These are phyloP conservation scores for Macrotyloma uniflorum DNA, from an alignment of 306 rosid species.

Conservation along the genomic window DNA sequence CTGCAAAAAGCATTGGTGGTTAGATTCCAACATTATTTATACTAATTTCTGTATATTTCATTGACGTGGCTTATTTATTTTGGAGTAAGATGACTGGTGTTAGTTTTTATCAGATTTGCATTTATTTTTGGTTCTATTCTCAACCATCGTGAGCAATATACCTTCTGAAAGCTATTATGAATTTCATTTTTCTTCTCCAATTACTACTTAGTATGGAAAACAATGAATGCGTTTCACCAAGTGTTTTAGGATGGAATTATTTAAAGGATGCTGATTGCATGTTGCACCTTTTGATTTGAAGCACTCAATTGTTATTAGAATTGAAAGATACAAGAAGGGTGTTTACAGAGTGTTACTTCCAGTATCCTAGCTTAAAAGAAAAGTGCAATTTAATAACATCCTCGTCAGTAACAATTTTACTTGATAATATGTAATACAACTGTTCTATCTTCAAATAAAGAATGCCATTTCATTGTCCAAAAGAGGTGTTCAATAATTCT, in stretches of 20 bases:
- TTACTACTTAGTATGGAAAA: not conserved
- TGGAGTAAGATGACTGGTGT: constrained; percentile 30
- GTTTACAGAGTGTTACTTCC: constrained; percentile 15
- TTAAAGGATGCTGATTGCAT: constrained; percentile 30
- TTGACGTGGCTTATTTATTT: constrained; percentile 28
- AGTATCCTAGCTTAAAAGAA: constrained; percentile 17
- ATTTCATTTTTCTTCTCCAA: constrained; percentile 1
- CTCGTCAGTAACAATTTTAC: constrained; percentile 13
- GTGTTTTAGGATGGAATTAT: constrained; percentile 24
- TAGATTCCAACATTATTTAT: constrained; percentile 42
- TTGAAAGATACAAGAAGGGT: constrained; percentile 23
- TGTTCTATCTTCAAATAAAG: constrained; percentile 27
- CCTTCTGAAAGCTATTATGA: constrained; percentile 23
- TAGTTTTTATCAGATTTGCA: constrained; percentile 24
- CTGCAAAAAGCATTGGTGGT: constrained; percentile 91
- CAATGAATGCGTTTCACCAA: not conserved
- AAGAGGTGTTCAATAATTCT: constrained; percentile 22
- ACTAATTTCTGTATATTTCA: constrained; percentile 23
- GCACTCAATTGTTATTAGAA: constrained; percentile 3
- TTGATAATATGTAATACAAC: not conserved
- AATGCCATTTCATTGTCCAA: constrained; percentile 5
- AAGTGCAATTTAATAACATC: constrained; percentile 15
- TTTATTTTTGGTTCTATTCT: constrained; percentile 9
- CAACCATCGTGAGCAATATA: constrained; percentile 25
- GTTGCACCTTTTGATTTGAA: constrained; percentile 25